Base-by-base conservation (phyloP, 768 basidiomycete genomes). In the Podaxis carcinomalis region DNA sequence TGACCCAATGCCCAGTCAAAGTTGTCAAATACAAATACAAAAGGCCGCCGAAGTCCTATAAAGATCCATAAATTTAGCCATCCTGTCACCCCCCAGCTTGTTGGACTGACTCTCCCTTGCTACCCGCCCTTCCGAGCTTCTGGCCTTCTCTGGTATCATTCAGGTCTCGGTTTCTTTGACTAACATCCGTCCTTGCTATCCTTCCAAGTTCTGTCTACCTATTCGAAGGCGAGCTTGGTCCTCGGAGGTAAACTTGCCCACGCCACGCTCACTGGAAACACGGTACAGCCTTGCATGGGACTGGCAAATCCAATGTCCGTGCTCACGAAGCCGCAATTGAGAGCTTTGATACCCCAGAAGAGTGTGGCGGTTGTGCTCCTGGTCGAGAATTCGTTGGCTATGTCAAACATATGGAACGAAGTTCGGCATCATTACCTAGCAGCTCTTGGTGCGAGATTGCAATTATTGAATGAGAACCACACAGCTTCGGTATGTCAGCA, bases 371-470 rank as follows among this genome's bases (percentile, higher is more conserved):
- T 77, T n/a, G 74, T 84, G 54, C 66, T 85, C 62, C 73, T 86
- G 61, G 76, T 85, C 63, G 84, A 86, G 72, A 85, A 85, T 65
- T 85, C 84, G 0, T 72, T 73, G 36, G 68, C 70, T 1, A 80
- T 83, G 74, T 68, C 70, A 25, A 19, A 63, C 5, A 70, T 76
- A 23, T 86, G 84, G 84, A 65, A 74, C 64, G 75, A 81, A 69
- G 78, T 85, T 36, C 73, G 77, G 63, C 76, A 80, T 66, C 76
- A 74, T 23, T 80, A 79, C 67, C 73, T 85, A 21, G 72, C 68
- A 19, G 73, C 68, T 7, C 70, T 86, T 44, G 59, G 27, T 9
- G 51, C 5, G 19, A 32, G 25, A 44, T 21, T 60, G 28, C 51
- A 60, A 32, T n/a, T 46, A 10, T 27, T 42, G 14, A 47, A 46